Base-by-base conservation (phyloP, 225 moss, liverwort and hornwort species). In the Rhytidiadelphus loreus region DNA sequence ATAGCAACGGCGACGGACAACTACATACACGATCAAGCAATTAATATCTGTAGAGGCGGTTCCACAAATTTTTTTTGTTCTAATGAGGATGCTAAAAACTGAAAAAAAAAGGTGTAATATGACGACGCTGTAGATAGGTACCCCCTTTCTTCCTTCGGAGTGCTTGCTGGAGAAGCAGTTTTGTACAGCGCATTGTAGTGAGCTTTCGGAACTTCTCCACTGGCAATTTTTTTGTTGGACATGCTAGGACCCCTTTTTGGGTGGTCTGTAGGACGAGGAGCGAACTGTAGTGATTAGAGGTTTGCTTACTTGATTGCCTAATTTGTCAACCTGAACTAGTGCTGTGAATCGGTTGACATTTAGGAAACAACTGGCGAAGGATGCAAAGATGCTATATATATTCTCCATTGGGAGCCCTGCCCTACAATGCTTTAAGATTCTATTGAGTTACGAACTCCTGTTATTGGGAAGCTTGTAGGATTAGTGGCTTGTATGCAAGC, bases 111-210 rank as follows among this genome's bases (percentile, higher is more conserved):
- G 62, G 87, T 93, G 93, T 93, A 93, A 53, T 78, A 93, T 85
- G 88, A 90, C 84, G 71, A 82, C n/a, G 64, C 87, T 91, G 91
- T 93, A 93, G 91, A 91, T 91, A 91, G 86, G 28, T 87, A 90
- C 69, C 35, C 56, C 39, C 87, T 46, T 26, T 19, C 66, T 74
- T 56, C 86, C 66, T 71, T 56, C 86, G 86, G 87, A 88, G 81
- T 79, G 82, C 88, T 88, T 81, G 82, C 81, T 86, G 88, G 88
- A 93, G 88, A 90, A 88, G 87, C 90, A 93, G 86, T 93, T 93
- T 91, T 93, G 91, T 93, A 91, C 93, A 93, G 93, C 90, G 82
- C 82, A 87, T 83, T 87, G 88, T 84, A 77, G 85, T 87, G 71
- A 85, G 90, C 93, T 84, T 88, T 78, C 84, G 88, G 90, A 87